Evolutionary conservation across 2,329 filamentous ascomycete genomes (phyloP).

Genomic region (Chaetomiaceae sp.): DNA sequence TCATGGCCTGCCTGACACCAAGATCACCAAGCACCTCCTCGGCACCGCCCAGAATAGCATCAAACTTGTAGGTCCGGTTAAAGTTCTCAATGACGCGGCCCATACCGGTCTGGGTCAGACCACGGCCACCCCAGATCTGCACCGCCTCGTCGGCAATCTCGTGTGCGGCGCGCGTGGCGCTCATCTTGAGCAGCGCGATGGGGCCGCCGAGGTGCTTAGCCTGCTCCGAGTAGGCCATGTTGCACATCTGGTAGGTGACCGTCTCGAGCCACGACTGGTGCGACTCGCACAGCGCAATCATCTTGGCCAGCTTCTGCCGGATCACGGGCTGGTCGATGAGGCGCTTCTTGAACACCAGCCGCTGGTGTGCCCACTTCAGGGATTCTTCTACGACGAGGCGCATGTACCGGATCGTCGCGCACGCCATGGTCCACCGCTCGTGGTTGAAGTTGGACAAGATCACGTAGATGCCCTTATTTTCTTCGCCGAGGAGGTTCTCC

Average conservation of each 20-base stretch:
- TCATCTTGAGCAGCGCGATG: constrained; percentile 78
- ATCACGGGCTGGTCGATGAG: constrained; percentile 81
- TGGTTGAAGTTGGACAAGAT: constrained; percentile 88
- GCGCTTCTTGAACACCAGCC: constrained; percentile 76
- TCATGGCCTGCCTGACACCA: constrained; percentile 79
- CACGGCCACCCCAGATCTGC: constrained; percentile 82
- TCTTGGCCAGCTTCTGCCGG: constrained; percentile 79
- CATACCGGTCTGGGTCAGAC: constrained; percentile 78
- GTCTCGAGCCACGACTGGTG: constrained; percentile 82
- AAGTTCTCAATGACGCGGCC: constrained; percentile 79
- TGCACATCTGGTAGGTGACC: constrained; percentile 82
- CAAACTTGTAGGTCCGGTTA: constrained; percentile 78
- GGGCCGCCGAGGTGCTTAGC: constrained; percentile 71
- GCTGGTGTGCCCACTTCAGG: constrained; percentile 84
- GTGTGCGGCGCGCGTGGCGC: constrained; percentile 69
- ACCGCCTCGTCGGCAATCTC: constrained; percentile 80
- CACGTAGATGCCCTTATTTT: constrained; percentile 81
- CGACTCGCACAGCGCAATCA: constrained; percentile 79
- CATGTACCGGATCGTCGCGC: constrained; percentile 59
- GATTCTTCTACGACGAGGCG: constrained; percentile 75
- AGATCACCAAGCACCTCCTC: constrained; percentile 80
- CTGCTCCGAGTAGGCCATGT: constrained; percentile 77
- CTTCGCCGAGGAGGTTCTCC: constrained; percentile 71
- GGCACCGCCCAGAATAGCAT: constrained; percentile 68
- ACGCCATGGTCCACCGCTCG: constrained; percentile 73